Conservation (phyloP, 139 green algal genomes). For the Chlamydomonas sphaeroides region DNA sequence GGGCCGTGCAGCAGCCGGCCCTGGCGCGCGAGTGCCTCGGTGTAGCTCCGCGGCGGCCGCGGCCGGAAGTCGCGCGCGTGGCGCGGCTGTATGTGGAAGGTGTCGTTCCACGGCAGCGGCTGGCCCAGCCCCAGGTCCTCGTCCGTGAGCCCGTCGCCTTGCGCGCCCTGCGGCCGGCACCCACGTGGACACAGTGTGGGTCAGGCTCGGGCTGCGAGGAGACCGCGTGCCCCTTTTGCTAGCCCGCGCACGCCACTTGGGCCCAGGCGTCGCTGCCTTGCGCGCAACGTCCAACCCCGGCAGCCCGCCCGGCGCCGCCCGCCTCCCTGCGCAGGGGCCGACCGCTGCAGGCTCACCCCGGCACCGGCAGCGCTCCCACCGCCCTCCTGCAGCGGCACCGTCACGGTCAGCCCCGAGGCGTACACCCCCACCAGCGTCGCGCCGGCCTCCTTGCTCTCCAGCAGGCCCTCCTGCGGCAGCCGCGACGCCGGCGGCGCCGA, state of each 20-base stretch:
- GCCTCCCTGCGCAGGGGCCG: too few species aligned
- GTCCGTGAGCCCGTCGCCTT: neutral
- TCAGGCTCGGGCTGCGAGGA: too few species aligned
- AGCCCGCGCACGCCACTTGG: too few species aligned
- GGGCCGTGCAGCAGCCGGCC: slow-evolving; percentile 59
- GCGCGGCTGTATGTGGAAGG: slow-evolving; percentile 44
- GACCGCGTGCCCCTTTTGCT: too few species aligned
- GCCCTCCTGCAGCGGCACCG: slow-evolving; percentile 5
- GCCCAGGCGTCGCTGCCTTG: too few species aligned
- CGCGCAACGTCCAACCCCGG: too few species aligned
- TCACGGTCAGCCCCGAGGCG: slow-evolving; percentile 42
- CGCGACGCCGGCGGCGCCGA: neutral
- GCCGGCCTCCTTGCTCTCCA: slow-evolving; percentile 40
- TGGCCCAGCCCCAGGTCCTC: slow-evolving; percentile 37
- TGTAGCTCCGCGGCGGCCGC: slow-evolving; percentile 51
- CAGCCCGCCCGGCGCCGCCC: too few species aligned
- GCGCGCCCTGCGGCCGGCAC: too few species aligned
- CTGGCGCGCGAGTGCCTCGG: slow-evolving; percentile 62
- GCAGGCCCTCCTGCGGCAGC: slow-evolving; percentile 13
- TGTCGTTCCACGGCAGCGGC: slow-evolving; percentile 39
- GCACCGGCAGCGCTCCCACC: too few species aligned
- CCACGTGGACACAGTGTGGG: too few species aligned
- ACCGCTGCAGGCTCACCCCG: neutral
- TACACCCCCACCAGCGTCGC: slow-evolving; percentile 47
- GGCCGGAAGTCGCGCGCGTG: slow-evolving; percentile 41